Evolutionary conservation across 2,329 filamentous ascomycete genomes (phyloP).

Genomic region (Fusarium heterosporum): DNA sequence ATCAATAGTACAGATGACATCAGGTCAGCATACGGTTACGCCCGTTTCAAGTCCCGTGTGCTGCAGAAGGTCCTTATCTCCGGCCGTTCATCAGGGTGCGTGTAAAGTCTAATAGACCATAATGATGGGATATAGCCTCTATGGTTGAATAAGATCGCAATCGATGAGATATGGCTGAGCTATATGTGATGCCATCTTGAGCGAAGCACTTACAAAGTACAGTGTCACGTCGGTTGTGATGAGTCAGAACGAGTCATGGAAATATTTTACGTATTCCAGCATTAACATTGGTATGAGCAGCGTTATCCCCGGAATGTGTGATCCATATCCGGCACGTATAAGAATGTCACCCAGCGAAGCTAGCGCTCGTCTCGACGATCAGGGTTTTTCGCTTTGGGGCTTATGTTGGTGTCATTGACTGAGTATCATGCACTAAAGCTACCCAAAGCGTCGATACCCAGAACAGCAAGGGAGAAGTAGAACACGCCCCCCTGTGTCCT

Average conservation of each 20-base stretch:
- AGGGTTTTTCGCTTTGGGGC: conserved; percentile 27
- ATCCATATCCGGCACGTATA: conserved; percentile 36
- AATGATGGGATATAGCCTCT: not conserved
- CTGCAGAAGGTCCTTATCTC: conserved; percentile 34
- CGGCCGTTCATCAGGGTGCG: conserved; percentile 17
- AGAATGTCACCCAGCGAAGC: conserved; percentile 3
- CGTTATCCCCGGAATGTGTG: conserved; percentile 31
- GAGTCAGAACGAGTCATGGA: conserved; percentile 12
- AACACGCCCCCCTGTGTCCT: conserved; percentile 11
- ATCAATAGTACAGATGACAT: conserved; percentile 38
- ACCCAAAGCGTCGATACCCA: conserved; percentile 7
- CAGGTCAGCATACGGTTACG: conserved; percentile 32
- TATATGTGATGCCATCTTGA: conserved; percentile 23
- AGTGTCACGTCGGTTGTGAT: not conserved
- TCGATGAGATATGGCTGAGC: conserved; percentile 2
- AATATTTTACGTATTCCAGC: conserved; percentile 21
- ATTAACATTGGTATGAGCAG: conserved; percentile 6
- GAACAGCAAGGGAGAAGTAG: not conserved
- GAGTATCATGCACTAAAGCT: conserved; percentile 21
- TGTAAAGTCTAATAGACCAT: not conserved
- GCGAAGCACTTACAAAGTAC: conserved; percentile 3
- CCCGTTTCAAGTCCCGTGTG: conserved; percentile 32
- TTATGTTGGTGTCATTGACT: conserved; percentile 31
- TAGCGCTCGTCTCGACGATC: conserved; percentile 37
- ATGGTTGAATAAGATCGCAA: not conserved